Base-by-base conservation (phyloP, 1,284 basidiomycete species). In the Fistulinella cinereoalba region DNA sequence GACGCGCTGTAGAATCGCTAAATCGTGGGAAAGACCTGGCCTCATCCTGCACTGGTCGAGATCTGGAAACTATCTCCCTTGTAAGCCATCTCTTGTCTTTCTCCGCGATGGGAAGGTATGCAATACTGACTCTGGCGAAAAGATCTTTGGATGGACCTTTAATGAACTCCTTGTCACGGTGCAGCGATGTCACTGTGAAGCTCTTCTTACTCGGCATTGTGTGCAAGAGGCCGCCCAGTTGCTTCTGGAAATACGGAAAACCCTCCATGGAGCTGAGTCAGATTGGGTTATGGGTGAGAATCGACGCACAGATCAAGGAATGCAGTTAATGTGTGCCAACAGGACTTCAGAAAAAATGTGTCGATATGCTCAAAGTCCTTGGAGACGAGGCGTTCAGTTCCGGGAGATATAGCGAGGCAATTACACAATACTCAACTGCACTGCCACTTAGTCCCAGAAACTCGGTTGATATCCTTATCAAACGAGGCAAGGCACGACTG, bases 331-430 rank as follows among this genome's bases (percentile, higher is more conserved):
- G 4, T 15, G 15, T 32, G 3, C 12, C 19, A 11, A 37, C 27
- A 48, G 47, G 21, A 36, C 42, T 48, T 16, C 44, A 47, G 28
- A 37, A 40, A 11, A 39, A 25, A 18, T 43, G 49, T 37, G n/a
- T 40, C 9, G 23, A 27, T 2, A 23, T 8, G 15, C 37, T 43
- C 22, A 22, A 40, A 38, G 9, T 2, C 6, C 13, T 32, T 5
- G 49, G 49, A 1, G 45, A 50, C 24, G 11, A 12, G 16, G 45
- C 37, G 9, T 7, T 43, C n/a, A 11, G 21, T 7, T 37, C 41
- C 11, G 28, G 29, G 16, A 16, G 39, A 12, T 4, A 34, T 6
- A 33, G 27, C 6, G 45, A 45, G 1, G 47, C 43, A 8, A 44
- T 51, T 25, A n/a, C 13, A 13, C 25, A 10, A 7, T 51, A 52